Percentiles rank a stretch among this genome's conserved stretches.
These are phyloP conservation scores for Colletotrichum ledebouriae DNA, from an alignment of 2,329 filamentous ascomycete genomes.

Conservation along the genomic window DNA sequence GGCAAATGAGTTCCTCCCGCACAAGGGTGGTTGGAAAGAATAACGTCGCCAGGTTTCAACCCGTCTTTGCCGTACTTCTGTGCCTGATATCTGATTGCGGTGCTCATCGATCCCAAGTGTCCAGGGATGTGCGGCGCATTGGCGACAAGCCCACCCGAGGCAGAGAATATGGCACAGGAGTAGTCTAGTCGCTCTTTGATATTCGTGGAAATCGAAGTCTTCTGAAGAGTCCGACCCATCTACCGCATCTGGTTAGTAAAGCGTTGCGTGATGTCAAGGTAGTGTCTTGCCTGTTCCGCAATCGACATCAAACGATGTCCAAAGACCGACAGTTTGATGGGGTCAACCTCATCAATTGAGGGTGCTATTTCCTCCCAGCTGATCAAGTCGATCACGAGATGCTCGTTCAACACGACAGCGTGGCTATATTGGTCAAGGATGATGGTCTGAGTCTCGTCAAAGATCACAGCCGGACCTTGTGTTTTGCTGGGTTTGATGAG, in stretches of 20 bases:
- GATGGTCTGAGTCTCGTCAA: slow-evolving; percentile 81
- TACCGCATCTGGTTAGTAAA: slow-evolving; percentile 49
- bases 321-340: slow-evolving; percentile 80
- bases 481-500: slow-evolving; percentile 1
- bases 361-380: slow-evolving; percentile 60
- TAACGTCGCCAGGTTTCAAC: slow-evolving; percentile 79
- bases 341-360: slow-evolving; percentile 72
- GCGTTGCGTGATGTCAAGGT: neutral
- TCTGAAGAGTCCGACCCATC: slow-evolving; percentile 82
- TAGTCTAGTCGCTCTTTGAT: slow-evolving; percentile 85
- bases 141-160: slow-evolving; percentile 78
- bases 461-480: slow-evolving; percentile 76
- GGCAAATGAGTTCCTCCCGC: slow-evolving; percentile 54
- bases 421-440: slow-evolving; percentile 65
- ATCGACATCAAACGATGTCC: slow-evolving; percentile 86
- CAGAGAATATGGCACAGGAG: slow-evolving; percentile 82
- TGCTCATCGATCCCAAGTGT: slow-evolving; percentile 83
- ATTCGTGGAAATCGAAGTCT: slow-evolving; percentile 81
- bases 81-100: slow-evolving; percentile 75
- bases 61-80: slow-evolving; percentile 77
- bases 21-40: slow-evolving; percentile 69
- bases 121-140: slow-evolving; percentile 83
- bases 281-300: slow-evolving; percentile 66
- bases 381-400: slow-evolving; percentile 53
- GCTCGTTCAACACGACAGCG: slow-evolving; percentile 55